Evolutionary conservation across 345 rosid species (phyloP).

Genomic region (Garcia nutans): DNA sequence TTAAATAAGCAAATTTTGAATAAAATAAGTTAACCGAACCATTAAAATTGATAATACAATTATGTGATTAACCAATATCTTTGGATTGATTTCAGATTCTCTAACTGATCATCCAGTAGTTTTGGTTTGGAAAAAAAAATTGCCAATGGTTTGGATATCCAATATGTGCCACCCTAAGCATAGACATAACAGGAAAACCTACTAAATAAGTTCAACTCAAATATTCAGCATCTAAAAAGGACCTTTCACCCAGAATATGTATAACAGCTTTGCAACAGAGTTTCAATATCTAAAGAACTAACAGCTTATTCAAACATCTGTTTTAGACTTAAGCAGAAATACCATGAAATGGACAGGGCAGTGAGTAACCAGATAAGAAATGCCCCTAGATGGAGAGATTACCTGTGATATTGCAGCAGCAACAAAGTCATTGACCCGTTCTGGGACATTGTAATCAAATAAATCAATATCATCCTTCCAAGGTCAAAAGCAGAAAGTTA

Average conservation of each 20-base stretch:
- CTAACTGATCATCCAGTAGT: no score
- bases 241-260: not conserved
- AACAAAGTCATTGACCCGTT: conserved; percentile 86
- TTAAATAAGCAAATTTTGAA: no score
- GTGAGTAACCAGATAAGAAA: not conserved
- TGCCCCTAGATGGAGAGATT: not conserved
- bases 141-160: no score
- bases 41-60: no score
- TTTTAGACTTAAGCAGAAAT: not conserved
- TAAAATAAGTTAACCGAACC: no score
- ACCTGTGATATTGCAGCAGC: conserved; percentile 95
- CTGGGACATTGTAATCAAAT: conserved; percentile 95
- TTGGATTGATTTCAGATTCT: no score
- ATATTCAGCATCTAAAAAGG: not conserved
- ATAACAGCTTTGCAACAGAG: not conserved
- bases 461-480: conserved; percentile 72
- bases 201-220: not conserved
- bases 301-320: not conserved
- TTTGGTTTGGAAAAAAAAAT: no score
- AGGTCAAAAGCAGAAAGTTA: conserved; percentile 29
- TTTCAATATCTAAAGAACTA: not conserved
- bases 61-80: no score
- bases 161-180: not conserved
- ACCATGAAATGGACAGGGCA: not conserved
- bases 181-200: not conserved